Evolutionary conservation across 495 filamentous ascomycete genomes (phyloP), one percentile per base, ranked within the genome.

Genomic region (Penicillium waksmanii): DNA sequence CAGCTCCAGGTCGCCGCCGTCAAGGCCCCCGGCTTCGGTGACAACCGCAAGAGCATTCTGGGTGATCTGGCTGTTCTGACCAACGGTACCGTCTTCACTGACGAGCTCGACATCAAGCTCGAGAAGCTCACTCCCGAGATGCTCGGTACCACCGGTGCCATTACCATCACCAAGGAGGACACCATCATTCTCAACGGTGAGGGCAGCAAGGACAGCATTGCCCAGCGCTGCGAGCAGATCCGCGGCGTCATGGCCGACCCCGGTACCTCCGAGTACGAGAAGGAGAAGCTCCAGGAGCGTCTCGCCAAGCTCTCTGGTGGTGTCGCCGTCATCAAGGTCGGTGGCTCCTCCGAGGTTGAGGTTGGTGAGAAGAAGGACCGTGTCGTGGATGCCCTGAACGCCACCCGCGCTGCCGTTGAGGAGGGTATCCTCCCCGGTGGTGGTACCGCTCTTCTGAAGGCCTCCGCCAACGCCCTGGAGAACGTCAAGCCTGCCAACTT

Each of bases 141-240:
- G 87, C 92, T 98, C 69, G 95, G 95, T 61, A 93, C 94, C 50
- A 97, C 93, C 63, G 95, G 95, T 64, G 91, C 94, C 58, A 97
- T 98, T 83, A 97, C 95, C 73, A 98, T 98, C 80, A 98, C 96
- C 69, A 98, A 98, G 86, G 95, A 98, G 79, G 95, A 98, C 77
- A 98, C 95, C 69, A 97, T 98, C 77, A 87, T 98, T 73, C 86
- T 98, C 58, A 98, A 98, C 78, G 95, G 95, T 51, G 95, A 98
- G 69, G 95, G 95, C 57, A 89, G 80, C 86, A 98, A 98, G 84
- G 95, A 98, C 71, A 77, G 84, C 55, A 95, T 98, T 69, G 81
- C 89, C 61, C 92, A 97, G 82, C 90, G 95, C 70, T 98, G 94
- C 79, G 95, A 98, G 79, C 95, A 98, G 81, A 98, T 98, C 81